phyloP scores from a whole-genome alignment of 495 filamentous ascomycete genomes.

The Diplogelasinospora grovesii region DNA sequence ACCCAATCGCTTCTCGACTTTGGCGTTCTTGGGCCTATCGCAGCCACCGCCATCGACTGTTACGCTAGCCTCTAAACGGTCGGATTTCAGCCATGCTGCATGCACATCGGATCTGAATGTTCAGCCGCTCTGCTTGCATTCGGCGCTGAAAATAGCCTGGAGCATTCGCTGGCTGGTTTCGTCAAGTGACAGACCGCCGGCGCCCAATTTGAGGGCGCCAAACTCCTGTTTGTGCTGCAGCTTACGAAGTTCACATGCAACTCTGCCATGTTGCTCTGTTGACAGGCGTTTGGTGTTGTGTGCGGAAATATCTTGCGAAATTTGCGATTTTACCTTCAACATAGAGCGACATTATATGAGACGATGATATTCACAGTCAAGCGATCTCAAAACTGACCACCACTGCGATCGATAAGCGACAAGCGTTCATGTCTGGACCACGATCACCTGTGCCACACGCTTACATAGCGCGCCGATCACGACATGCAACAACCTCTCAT shows the following conservation, averaged over 20 bases:
- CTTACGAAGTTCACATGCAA: slow-evolving; percentile 7
- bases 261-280: neutral
- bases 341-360: no score
- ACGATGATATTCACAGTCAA: no score
- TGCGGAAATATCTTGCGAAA: neutral
- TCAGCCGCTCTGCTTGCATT: slow-evolving; percentile 25
- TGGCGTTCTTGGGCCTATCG: slow-evolving; percentile 5
- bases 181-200: neutral
- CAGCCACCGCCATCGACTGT: slow-evolving; percentile 16
- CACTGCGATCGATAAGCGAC: neutral
- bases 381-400: neutral
- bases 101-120: slow-evolving; percentile 5
- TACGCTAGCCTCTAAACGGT: slow-evolving; percentile 9
- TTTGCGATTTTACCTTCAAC: neutral
- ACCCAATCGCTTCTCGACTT: neutral
- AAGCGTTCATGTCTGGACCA: neutral
- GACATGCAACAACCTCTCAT: slow-evolving; percentile 16
- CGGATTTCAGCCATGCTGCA: slow-evolving; percentile 12
- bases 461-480: neutral
- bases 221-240: neutral
- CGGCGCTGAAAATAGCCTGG: slow-evolving; percentile 12
- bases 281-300: neutral
- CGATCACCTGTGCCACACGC: neutral
- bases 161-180: no score
- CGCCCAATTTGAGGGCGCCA: slow-evolving; percentile 15